These are phyloP conservation scores for Mytilinidion resinicola DNA, from an alignment of 495 filamentous ascomycete genomes.

Conservation along the genomic window DNA sequence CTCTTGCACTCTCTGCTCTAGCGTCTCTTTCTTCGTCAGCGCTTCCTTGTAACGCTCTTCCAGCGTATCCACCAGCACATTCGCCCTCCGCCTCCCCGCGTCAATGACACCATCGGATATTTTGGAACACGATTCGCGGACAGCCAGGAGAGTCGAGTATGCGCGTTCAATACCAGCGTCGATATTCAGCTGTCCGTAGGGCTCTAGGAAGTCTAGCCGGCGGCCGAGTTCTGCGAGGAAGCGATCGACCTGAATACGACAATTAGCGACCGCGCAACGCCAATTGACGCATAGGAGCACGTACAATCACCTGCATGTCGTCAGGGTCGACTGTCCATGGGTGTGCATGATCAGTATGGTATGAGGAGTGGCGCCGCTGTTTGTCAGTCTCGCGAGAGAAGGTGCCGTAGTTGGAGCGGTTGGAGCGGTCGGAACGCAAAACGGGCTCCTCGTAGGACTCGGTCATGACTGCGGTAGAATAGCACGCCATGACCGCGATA, in stretches of 20 bases:
- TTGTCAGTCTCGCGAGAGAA: conserved; percentile 7
- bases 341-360: conserved; percentile 16
- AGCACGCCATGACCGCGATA: conserved; percentile 19
- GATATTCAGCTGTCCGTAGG: conserved; percentile 74
- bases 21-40: conserved; percentile 73
- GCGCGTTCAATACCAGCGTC: conserved; percentile 76
- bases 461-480: conserved; percentile 20
- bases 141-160: conserved; percentile 77
- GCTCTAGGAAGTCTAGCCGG: conserved; percentile 81
- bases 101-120: conserved; percentile 90
- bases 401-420: conserved; percentile 14
- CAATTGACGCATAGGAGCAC: conserved; percentile 4
- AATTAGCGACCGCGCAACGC: conserved; percentile 1
- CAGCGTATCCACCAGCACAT: conserved; percentile 88
- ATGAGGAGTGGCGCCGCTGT: conserved; percentile 25
- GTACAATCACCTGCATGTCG: conserved; percentile 26
- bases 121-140: conserved; percentile 78
- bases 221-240: conserved; percentile 85
- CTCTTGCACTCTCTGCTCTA: conserved; percentile 85
- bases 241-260: conserved; percentile 62
- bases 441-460: conserved; percentile 21
- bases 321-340: conserved; percentile 23
- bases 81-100: conserved; percentile 73
- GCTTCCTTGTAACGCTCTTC: conserved; percentile 84
- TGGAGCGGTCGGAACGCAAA: background rate